A percentile compares a stretch with the other conserved stretches of the same genome.
Conservation (phyloP, 1,284 basidiomycete genomes). For the Phellinidium pouzarii region DNA sequence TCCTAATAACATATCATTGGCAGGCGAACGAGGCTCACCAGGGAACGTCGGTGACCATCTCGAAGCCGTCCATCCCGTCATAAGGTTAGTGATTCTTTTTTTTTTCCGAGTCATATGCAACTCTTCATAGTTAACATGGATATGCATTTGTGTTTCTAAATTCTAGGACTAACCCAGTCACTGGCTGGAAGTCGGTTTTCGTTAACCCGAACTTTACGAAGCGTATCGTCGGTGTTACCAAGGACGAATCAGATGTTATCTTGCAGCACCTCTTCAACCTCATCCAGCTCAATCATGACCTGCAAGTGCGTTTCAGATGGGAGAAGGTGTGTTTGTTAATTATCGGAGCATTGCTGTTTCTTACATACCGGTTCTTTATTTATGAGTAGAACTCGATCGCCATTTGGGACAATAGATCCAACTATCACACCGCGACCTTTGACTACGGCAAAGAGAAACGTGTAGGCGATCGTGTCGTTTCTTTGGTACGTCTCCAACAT, state of each 20-base stretch:
- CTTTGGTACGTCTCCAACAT: constrained; percentile 32
- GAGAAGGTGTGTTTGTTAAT: constrained; percentile 19
- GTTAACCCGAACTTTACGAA: constrained; percentile 62
- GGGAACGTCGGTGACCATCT: constrained; percentile 53
- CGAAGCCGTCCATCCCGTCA: constrained; percentile 47
- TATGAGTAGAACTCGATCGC: constrained; percentile 39
- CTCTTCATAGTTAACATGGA: no score
- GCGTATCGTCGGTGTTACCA: constrained; percentile 52
- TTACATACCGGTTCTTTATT: not conserved
- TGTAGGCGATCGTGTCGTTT: constrained; percentile 52
- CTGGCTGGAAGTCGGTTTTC: constrained; percentile 60
- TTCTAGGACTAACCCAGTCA: constrained; percentile 53
- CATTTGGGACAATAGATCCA: constrained; percentile 51
- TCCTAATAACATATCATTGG: constrained; percentile 9
- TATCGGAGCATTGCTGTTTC: not conserved
- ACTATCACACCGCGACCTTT: constrained; percentile 46
- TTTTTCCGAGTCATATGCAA: no score
- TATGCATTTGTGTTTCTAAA: no score
- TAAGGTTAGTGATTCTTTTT: constrained; percentile 25
- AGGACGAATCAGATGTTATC: constrained; percentile 49
- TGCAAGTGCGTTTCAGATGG: constrained; percentile 51
- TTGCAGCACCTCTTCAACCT: constrained; percentile 42
- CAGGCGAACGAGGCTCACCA: constrained; percentile 44
- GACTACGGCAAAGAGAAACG: constrained; percentile 43
- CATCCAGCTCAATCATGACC: constrained; percentile 52